Evolutionary conservation across 208 protist species (phyloP).

Genomic region (Crithidia brevicula): DNA sequence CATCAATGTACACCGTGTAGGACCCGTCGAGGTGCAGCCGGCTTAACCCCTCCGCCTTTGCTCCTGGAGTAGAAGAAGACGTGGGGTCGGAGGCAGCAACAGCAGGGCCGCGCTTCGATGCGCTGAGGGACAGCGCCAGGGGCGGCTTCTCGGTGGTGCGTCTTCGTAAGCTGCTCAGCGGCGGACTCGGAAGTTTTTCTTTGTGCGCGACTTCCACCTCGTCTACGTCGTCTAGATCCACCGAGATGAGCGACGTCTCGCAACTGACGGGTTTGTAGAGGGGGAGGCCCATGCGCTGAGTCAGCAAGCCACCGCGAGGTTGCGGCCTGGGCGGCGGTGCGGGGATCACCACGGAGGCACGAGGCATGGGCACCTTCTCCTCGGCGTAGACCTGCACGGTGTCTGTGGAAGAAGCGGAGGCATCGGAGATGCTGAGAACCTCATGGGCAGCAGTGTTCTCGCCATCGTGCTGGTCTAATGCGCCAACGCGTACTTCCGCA

Average conservation of each 20-base stretch:
- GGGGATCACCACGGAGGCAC: neutral
- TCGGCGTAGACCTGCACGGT: neutral
- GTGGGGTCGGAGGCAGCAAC: too few species aligned
- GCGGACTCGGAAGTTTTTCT: neutral
- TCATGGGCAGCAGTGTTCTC: neutral
- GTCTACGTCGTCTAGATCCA: conserved; percentile 6
- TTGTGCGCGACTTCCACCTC: neutral
- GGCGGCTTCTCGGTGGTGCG: neutral
- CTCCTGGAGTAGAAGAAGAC: too few species aligned
- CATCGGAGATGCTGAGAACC: neutral
- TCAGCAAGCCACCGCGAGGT: neutral
- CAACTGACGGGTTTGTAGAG: neutral
- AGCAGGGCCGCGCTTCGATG: neutral
- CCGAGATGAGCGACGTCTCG: conserved; percentile 16
- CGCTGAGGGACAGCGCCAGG: neutral
- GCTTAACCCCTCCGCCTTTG: too few species aligned
- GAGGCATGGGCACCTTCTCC: neutral
- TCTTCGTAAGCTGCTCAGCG: neutral
- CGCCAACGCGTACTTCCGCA: neutral
- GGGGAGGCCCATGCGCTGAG: conserved; percentile 3
- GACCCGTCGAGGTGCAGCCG: neutral
- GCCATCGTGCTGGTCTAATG: neutral
- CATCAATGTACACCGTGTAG: conserved; percentile 3
- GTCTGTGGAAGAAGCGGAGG: neutral
- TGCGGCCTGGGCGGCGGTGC: neutral